Conservation (phyloP, 176 grass and related monocot species). For the Triticum urartu region DNA sequence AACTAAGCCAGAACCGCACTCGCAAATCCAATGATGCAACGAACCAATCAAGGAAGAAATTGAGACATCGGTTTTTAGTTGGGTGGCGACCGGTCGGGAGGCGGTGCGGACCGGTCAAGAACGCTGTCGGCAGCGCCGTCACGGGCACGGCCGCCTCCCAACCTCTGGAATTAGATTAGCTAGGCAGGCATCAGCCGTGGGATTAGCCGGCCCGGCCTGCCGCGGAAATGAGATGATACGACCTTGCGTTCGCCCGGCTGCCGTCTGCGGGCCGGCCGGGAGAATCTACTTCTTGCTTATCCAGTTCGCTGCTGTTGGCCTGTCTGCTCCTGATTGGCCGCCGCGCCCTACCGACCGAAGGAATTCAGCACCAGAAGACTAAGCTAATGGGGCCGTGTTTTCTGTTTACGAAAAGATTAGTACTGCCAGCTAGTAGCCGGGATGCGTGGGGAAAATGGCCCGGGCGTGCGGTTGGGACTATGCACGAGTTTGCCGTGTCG, state of each 20-base stretch:
- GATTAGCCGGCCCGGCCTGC: too few relatives aligned
- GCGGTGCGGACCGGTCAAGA: background rate
- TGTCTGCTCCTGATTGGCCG: constrained; percentile 9
- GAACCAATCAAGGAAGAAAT: background rate
- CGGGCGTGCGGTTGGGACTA: background rate
- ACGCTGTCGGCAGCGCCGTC: constrained; percentile 1
- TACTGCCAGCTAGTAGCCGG: background rate
- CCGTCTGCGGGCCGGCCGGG: background rate
- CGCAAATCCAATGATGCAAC: background rate
- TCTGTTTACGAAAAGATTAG: too few relatives aligned
- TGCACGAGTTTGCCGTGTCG: background rate
- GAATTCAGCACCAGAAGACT: background rate
- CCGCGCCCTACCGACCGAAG: background rate
- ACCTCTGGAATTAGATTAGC: too few relatives aligned
- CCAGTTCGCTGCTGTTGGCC: background rate
- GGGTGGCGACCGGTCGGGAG: background rate
- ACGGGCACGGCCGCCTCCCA: background rate
- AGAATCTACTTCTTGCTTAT: background rate
- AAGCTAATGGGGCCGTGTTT: background rate
- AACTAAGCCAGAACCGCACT: background rate
- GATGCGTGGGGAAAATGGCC: background rate
- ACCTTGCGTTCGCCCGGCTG: background rate
- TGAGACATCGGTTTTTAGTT: background rate
- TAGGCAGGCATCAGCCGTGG: background rate
- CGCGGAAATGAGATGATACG: background rate